Evolutionary conservation across 306 rosid species (phyloP), one percentile per base, ranked within the genome.

Genomic region (Cucumis hystrix): DNA sequence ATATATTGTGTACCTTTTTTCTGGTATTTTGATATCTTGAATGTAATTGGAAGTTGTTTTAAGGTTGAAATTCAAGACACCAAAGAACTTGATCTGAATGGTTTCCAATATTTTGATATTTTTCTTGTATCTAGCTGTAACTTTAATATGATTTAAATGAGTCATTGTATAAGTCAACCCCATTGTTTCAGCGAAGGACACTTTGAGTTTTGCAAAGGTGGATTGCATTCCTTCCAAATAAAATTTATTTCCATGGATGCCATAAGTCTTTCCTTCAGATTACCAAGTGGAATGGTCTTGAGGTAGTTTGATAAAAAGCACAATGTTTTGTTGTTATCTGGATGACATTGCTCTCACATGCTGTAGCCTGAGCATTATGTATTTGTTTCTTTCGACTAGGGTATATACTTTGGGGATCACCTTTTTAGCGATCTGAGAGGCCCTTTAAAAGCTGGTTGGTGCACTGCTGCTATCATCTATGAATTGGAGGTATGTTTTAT

Each of bases 381-480:
- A 41, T 77, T 72, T 72, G 45, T 45, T 18, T 35, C 59, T 52
- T 75, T 83, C 73, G 70, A 79, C 64, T 52, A 94, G 98, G 98
- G 92, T 80, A 94, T 94, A 84, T 94, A 94, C 88, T 94, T 94
- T 85, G 98, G 98, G 70, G 98, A 94, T 81, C 98, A 94, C 82
- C 91, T 94, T 55, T 94, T 94, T 73, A 92, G 98, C 3, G 98
- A 94, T 84, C 87, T 94, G 85, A 94, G 97, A 84, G 98, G 95
- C 4, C 98, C 97, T 69, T 88, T 93, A 69, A 94, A 92, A 88
- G 96, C 97, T 82, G 98, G 98, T 79, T 94, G 98, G 98, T 97
- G 93, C 77, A 94, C 98, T 79, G 98, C 93, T 54, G 98, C 98
- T 54, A 86, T 94, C 87, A 94, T 94, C 80, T 91, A 90, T 63